Evolutionary conservation across 1,139 yeast genomes (phyloP), one percentile per base, ranked within the genome.

Genomic region (Debaryomycetaceae sp.): DNA sequence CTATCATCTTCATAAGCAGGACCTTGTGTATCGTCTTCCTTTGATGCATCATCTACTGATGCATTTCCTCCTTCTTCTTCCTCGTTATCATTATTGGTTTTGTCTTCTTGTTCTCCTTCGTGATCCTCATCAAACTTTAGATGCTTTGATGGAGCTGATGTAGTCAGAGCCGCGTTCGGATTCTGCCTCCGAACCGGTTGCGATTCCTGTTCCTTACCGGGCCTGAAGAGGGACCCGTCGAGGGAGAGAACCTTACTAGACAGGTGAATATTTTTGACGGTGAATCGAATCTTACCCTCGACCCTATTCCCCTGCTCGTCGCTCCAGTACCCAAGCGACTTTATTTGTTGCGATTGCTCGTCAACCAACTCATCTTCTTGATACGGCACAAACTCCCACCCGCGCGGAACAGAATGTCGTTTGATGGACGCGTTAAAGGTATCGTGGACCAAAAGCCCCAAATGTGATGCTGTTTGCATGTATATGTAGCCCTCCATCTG

Each of bases 341-440:
- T 62, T 40, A 63, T 57, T 10, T 7, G 20, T 10, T 7, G 20
- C 20, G 20, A 6, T 7, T 6, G 14, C 7, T 39, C 45, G 13
- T 38, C 46, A 13, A 31, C 33, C 8, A 52, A 59, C 48, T 76
- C 83, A 40, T 77, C 85, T 16, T 65, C 74, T 45, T 85, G 92
- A 41, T 67, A 74, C 28, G 92, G 90, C 31, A 80, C 67, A 53
- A 87, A 90, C 22, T 62, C 60, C 98, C 98, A 90, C 30, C 64
- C 71, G 25, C 60, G 57, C 13, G 98, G 98, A 37, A 90, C 85
- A 43, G 74, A 75, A 49, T 70, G 78, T 51, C 82, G 77, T 53
- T 82, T 83, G 39, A 90, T 85, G 31, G 92, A 77, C 21, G 96
- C 97, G 56, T 90, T 92, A 61, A 90, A 90, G 1, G 94, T 83